phyloP scores from a whole-genome alignment of 78 protist genomes.

The Dictyostelium purpureum region DNA sequence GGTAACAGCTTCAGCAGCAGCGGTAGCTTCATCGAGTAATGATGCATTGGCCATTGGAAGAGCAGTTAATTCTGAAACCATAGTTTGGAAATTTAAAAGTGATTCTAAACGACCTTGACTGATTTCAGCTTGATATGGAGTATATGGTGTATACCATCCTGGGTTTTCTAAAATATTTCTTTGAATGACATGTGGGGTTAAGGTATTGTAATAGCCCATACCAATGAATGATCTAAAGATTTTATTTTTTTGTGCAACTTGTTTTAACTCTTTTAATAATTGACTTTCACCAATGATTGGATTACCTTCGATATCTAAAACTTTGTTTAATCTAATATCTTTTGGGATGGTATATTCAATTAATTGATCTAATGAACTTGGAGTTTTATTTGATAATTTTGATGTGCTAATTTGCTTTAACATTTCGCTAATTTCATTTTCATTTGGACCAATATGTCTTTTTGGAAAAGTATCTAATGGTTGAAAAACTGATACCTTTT shows the following conservation, averaged over 20 bases:
- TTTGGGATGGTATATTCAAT: constrained; percentile 84
- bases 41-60: constrained; percentile 95
- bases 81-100: constrained; percentile 97
- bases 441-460: constrained; percentile 91
- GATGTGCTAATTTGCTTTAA: constrained; percentile 66
- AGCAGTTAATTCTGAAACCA: constrained; percentile 95
- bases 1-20: constrained; percentile 97
- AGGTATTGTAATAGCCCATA: constrained; percentile 86
- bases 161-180: constrained; percentile 97
- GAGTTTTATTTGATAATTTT: neutral
- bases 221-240: constrained; percentile 84
- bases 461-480: constrained; percentile 87
- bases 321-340: constrained; percentile 46
- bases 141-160: constrained; percentile 99
- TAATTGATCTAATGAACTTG: constrained; percentile 82
- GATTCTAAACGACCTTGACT: constrained; percentile 98
- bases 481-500: constrained; percentile 50
- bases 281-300: constrained; percentile 27
- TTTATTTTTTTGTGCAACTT: constrained; percentile 19
- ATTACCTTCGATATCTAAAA: constrained; percentile 26
- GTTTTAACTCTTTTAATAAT: constrained; percentile 10
- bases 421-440: constrained; percentile 75
- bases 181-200: constrained; percentile 94
- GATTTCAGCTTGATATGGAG: constrained; percentile 99
- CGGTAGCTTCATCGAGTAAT: constrained; percentile 97